phyloP scores from a whole-genome alignment of 805 yeast genomes.

The Yarrowia deformans region DNA sequence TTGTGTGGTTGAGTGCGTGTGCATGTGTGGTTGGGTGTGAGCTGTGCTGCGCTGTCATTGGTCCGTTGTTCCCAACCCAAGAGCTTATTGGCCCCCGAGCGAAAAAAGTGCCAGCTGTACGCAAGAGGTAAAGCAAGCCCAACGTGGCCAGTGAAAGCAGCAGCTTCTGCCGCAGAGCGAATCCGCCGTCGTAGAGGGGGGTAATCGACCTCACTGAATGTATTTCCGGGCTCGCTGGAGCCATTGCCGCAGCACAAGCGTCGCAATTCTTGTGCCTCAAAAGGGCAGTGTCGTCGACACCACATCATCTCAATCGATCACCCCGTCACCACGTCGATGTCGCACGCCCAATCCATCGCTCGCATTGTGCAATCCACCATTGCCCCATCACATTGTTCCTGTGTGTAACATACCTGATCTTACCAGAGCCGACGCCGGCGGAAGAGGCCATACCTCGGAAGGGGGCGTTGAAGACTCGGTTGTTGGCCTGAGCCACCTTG shows the following conservation, averaged over 20 bases:
- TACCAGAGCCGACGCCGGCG: constrained; percentile 72
- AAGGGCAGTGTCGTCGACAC: constrained; percentile 8
- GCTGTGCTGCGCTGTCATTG: constrained; percentile 33
- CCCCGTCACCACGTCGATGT: neutral
- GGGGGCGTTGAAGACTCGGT: constrained; percentile 59
- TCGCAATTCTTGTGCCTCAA: constrained; percentile 2
- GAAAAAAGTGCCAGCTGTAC: constrained; percentile 22
- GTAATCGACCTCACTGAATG: constrained; percentile 1
- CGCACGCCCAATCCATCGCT: neutral
- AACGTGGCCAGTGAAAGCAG: neutral
- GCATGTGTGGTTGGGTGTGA: constrained; percentile 18
- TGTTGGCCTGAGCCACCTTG: constrained; percentile 85
- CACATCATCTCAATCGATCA: neutral
- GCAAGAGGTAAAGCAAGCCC: neutral
- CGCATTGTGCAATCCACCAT: neutral
- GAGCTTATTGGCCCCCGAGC: constrained; percentile 36
- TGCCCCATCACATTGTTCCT: constrained; percentile 18
- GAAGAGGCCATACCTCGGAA: constrained; percentile 78
- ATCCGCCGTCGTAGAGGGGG: neutral
- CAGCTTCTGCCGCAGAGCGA: neutral
- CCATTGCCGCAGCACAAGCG: constrained; percentile 21
- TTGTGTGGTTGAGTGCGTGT: neutral
- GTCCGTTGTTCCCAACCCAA: constrained; percentile 18
- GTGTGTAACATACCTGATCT: constrained; percentile 75
- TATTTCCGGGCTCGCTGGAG: constrained; percentile 4